Conservation (phyloP, 2,329 filamentous ascomycete genomes). For the Zarea fungicola region DNA sequence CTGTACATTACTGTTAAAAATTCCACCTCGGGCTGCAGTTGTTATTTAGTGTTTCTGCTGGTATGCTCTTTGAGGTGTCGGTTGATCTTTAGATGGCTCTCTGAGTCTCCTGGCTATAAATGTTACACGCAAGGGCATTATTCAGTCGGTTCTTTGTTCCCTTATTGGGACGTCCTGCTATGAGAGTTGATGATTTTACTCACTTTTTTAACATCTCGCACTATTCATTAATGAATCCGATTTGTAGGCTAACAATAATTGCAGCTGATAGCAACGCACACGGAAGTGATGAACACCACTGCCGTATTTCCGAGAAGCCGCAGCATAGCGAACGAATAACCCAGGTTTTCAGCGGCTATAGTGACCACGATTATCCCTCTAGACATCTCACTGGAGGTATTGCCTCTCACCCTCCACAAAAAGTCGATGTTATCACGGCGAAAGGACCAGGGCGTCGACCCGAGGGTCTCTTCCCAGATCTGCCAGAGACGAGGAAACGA, state of each 20-base stretch:
- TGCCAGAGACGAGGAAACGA: constrained; percentile 84
- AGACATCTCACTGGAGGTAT: constrained; percentile 51
- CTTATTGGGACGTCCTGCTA: background rate
- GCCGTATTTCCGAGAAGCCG: background rate
- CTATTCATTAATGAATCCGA: background rate
- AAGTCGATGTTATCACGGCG: constrained; percentile 31
- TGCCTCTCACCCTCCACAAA: constrained; percentile 49
- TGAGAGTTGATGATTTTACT: background rate
- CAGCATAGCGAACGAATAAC: constrained; percentile 21
- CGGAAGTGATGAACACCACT: background rate
- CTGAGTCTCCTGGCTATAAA: constrained; percentile 10
- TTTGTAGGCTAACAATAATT: constrained; percentile 2
- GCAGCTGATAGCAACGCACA: background rate
- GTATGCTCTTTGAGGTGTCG: constrained; percentile 18
- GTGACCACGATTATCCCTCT: constrained; percentile 53
- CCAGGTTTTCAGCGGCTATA: constrained; percentile 70
- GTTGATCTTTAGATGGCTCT: constrained; percentile 10
- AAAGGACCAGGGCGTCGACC: constrained; percentile 39
- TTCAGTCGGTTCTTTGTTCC: background rate
- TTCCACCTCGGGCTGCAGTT: constrained; percentile 37
- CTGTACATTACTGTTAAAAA: constrained; percentile 52
- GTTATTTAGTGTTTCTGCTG: constrained; percentile 29
- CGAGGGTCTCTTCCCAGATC: constrained; percentile 71
- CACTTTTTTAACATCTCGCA: constrained; percentile 2
- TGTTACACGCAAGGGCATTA: constrained; percentile 6